A percentile compares a stretch with the other conserved stretches of the same genome.
These are phyloP conservation scores for Clonostachys byssicola DNA, from an alignment of 2,329 filamentous ascomycete genomes.

Conservation along the genomic window DNA sequence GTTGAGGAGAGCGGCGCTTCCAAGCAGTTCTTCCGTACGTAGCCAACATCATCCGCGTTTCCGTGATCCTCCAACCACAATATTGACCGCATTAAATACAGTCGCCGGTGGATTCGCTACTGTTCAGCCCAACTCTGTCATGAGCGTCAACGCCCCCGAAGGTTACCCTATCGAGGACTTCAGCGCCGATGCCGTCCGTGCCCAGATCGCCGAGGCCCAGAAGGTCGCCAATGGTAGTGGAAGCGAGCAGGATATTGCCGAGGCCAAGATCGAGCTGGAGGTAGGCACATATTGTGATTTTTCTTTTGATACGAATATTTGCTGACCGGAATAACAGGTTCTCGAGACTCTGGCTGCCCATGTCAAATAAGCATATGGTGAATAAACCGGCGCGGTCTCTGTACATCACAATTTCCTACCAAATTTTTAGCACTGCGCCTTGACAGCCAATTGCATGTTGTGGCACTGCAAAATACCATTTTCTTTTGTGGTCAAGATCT, in stretches of 20 bases:
- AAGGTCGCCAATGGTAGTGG: constrained; percentile 88
- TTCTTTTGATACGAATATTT: not conserved
- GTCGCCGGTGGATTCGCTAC: constrained; percentile 96
- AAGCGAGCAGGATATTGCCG: constrained; percentile 95
- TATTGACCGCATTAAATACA: constrained; percentile 26
- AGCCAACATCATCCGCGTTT: not conserved
- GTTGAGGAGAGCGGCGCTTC: constrained; percentile 82
- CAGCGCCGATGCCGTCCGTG: constrained; percentile 82
- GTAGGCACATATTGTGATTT: constrained; percentile 37
- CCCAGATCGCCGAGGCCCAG: constrained; percentile 91
- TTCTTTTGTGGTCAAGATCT: not conserved
- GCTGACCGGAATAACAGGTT: constrained; percentile 52
- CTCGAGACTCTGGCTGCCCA: constrained; percentile 78
- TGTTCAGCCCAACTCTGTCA: constrained; percentile 87
- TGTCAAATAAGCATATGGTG: constrained; percentile 68
- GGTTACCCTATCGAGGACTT: constrained; percentile 94
- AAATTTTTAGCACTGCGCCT: not conserved
- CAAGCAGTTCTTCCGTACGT: constrained; percentile 98
- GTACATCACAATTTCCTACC: constrained; percentile 30
- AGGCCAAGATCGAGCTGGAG: constrained; percentile 99
- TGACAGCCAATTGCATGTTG: too few species aligned
- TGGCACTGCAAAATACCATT: not conserved
- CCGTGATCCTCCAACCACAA: not conserved
- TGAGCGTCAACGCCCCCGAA: constrained; percentile 99
- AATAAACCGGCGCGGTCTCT: constrained; percentile 32